Base-by-base conservation (phyloP, 176 grass and related monocot species). In the Oryza coarctata region DNA sequence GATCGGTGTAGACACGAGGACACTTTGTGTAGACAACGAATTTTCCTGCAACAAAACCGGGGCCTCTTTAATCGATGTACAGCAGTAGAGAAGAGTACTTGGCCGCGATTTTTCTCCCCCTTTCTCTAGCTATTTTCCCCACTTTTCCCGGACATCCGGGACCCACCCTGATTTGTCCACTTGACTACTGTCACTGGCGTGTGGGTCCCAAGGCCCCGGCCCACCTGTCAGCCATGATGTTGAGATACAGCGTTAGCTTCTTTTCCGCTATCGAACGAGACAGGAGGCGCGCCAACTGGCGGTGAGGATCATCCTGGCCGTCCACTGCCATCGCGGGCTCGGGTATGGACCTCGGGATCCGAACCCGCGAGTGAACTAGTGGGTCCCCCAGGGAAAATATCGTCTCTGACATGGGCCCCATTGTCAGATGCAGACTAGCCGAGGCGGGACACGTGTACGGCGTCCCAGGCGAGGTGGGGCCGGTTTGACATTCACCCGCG, bases 141-240 rank as follows among this genome's bases (percentile, higher is more conserved):
- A 12, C 87, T 80, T 89, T 89, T 25, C 3, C 70, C 77, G 32
- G 77, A 41, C 87, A 84, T 13, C 39, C 1, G 1, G 77, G 71
- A 0, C 82, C 87, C 38, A 7, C 86, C 55, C 0, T 1, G 1
- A 15, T 68, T 35, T 44, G 15, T 20, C 33, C 71, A 5, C 34
- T 11, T 3, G 0, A 28, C 5, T 22, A 3, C 0, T 0, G 1
- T 29, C 33, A 61, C 9, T 81, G 79, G 62, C 67, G 23, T 0
- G 0, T 0, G 1, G 66, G 66, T 9, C 67, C 49, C 7, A 1
- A 0, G 0, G 1, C 0, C 0, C 0, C 5, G 29, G 17, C 0
- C 71, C 31, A 14, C 0, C 1, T 14, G 60, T 2, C 61, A 50
- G 27, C 0, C 30, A 27, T 0, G 7, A 10, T 6, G 0, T 6